These are phyloP conservation scores for Papiliotrema terrestris DNA, from an alignment of 1,284 basidiomycete genomes.

Conservation along the genomic window DNA sequence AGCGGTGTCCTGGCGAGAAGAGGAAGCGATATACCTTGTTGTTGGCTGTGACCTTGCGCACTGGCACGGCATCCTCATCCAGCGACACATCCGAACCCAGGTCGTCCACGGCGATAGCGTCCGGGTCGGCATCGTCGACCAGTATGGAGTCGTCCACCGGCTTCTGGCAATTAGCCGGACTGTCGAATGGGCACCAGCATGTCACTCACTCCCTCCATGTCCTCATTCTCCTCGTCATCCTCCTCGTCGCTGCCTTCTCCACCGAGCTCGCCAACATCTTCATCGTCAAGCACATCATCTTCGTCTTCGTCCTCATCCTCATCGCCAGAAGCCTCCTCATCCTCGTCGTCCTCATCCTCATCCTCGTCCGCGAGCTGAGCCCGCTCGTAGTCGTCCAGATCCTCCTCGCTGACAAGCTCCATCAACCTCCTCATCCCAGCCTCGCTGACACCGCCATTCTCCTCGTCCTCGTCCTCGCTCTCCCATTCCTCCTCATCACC, in stretches of 20 bases:
- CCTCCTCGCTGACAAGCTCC: conserved; percentile 58
- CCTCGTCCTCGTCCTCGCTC: conserved; percentile 56
- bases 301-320: conserved; percentile 54
- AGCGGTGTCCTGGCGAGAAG: too few species aligned
- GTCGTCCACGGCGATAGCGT: conserved; percentile 65
- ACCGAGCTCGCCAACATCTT: conserved; percentile 38
- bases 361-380: conserved; percentile 28
- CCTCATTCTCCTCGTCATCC: conserved; percentile 40
- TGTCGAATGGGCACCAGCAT: background rate
- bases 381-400: conserved; percentile 37
- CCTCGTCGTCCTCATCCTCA: conserved; percentile 58
- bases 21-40: conserved; percentile 59
- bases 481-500: conserved; percentile 26
- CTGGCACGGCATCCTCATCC: conserved; percentile 72
- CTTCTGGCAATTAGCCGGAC: conserved; percentile 1
- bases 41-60: conserved; percentile 76
- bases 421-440: conserved; percentile 69
- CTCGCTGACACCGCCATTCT: conserved; percentile 79
- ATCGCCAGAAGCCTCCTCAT: conserved; percentile 52
- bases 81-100: conserved; percentile 59
- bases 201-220: conserved; percentile 40
- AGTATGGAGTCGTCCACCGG: conserved; percentile 40
- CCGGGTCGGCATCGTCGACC: conserved; percentile 48
- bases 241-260: conserved; percentile 49
- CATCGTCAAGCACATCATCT: conserved; percentile 45